Conservation (phyloP, 169 alveolate genomes). For the Plasmodium blacklocki region DNA sequence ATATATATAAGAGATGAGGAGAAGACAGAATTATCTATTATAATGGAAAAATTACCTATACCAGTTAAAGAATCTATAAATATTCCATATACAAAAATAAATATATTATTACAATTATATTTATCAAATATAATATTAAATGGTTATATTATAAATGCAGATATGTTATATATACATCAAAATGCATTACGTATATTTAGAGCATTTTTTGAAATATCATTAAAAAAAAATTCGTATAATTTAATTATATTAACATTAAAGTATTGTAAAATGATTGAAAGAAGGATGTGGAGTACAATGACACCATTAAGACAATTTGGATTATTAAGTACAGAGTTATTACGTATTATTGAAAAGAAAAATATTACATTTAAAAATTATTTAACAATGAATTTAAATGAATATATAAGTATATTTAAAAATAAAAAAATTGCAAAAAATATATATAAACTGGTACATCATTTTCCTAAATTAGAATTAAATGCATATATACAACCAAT, state of each 20-base stretch:
- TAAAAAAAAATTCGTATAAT: constrained; percentile 95
- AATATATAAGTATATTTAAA: constrained; percentile 95
- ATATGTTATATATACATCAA: constrained; percentile 98
- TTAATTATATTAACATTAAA: constrained; percentile 93
- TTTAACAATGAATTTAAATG: constrained; percentile 93
- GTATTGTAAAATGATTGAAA: constrained; percentile 97
- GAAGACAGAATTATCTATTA: constrained; percentile 93
- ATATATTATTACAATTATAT: constrained; percentile 97
- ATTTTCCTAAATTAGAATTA: constrained; percentile 95
- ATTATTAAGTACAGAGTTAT: constrained; percentile 93
- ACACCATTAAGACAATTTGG: constrained; percentile 99
- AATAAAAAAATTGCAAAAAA: constrained; percentile 92
- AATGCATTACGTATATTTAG: constrained; percentile 99
- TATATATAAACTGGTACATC: constrained; percentile 91
- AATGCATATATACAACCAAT: constrained; percentile 97
- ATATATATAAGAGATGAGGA: constrained; percentile 99
- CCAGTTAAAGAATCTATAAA: constrained; percentile 93
- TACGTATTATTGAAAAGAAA: constrained; percentile 96
- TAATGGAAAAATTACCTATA: constrained; percentile 95
- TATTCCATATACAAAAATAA: constrained; percentile 92
- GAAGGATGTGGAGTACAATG: constrained; percentile 98
- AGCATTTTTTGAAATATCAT: constrained; percentile 97
- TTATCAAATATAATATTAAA: constrained; percentile 96
- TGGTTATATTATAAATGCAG: constrained; percentile 98
- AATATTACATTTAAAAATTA: constrained; percentile 97